A percentile compares a stretch with the other conserved stretches of the same genome.
Conservation (phyloP, 2,329 filamentous ascomycete genomes). For the Stenocarpella maydis region DNA sequence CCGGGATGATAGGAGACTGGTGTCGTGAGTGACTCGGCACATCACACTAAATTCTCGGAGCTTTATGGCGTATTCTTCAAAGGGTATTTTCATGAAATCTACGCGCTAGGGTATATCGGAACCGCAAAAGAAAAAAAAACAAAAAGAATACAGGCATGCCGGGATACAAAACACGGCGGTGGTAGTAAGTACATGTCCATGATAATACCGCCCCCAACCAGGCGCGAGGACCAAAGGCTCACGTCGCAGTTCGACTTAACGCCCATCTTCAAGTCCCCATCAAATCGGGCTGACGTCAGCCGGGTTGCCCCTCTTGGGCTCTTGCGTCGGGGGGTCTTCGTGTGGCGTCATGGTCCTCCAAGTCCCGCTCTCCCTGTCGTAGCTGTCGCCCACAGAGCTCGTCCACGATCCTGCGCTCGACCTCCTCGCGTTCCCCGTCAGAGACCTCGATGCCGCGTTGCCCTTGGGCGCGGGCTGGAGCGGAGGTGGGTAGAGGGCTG, state of each 20-base stretch:
- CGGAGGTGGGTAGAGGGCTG: slow-evolving; percentile 18
- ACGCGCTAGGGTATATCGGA: slow-evolving; percentile 19
- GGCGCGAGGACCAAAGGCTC: not conserved
- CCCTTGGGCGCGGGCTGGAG: slow-evolving; percentile 24
- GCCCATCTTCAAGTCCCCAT: not conserved
- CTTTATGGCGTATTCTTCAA: not conserved
- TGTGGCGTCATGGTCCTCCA: slow-evolving; percentile 25
- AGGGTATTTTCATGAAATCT: slow-evolving; percentile 13
- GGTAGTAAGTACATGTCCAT: slow-evolving; percentile 7
- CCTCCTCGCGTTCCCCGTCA: not conserved
- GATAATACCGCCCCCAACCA: not conserved
- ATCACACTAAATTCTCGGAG: not conserved
- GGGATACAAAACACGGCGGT: no score
- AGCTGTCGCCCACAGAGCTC: not conserved
- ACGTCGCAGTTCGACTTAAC: not conserved
- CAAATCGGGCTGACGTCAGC: slow-evolving; percentile 22
- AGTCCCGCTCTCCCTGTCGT: slow-evolving; percentile 9
- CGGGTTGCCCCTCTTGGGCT: slow-evolving; percentile 10
- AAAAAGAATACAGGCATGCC: not conserved
- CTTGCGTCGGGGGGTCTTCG: slow-evolving; percentile 14
- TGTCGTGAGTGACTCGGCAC: not conserved
- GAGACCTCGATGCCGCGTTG: not conserved
- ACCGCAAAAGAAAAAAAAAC: no score
- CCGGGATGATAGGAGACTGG: not conserved
- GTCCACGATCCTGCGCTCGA: not conserved